Base-by-base conservation (phyloP, 306 rosid genomes). In the Cucumis cinereus region DNA sequence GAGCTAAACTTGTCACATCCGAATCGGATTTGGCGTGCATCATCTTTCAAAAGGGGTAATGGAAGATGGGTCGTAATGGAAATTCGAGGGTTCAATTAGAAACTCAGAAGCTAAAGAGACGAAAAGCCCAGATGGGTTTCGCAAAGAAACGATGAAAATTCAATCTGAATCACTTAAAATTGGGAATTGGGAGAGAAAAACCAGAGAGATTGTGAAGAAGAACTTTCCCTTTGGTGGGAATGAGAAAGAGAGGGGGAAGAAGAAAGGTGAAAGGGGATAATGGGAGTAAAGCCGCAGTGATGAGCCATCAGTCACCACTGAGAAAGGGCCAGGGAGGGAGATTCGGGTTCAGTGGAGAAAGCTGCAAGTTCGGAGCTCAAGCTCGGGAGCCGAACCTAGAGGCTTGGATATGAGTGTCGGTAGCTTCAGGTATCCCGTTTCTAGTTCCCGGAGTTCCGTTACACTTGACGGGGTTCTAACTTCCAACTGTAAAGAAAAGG, bases 1-100 rank as follows among this genome's bases (percentile, higher is more conserved):
- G 82, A 20, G 81, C 87, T 30, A 76, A 85, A 58, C 98, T 93
- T 3, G 96, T 90, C 23, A 83, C 87, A 60, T 93, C 92, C 4
- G 94, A 93, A 78, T 93, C 98, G 2, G 89, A 88, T 74, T 87
- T 90, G 0, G 89, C 77, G 73, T 90, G 97, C 88, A 86, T 88
- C 79, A 28, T 92, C 71, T 49, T 78, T 12, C 19, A 6, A 68
- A 68, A 43, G 5, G 12, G 10, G n/a, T n/a, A 14, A 17, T n/a
- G 20, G 15, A 8, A 40, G 10, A 67, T 30, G 45, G 10, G 23
- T 20, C 38, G 19, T 59, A 28, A 13, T 24, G n/a, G 13, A 50
- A 76, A 58, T 49, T 53, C 30, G 13, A 49, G 45, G 77, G 13
- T 10, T 73, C 17, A 73, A 17, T 15, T 4, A 35, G 30, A 55